Base-by-base conservation (phyloP, 169 alveolate species). In the Cryptosporidium felis region DNA sequence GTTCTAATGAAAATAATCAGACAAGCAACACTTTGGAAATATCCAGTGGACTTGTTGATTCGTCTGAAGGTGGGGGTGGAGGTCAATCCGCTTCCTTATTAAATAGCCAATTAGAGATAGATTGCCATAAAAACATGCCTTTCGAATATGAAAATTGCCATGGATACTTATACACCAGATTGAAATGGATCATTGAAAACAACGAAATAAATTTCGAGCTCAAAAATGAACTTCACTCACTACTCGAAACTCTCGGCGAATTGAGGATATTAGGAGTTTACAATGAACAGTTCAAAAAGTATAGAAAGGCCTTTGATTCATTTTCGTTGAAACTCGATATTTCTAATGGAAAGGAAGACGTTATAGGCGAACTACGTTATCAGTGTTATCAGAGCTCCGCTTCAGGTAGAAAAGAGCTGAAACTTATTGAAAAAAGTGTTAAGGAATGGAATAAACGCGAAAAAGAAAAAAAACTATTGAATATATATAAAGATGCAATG, bases 381-480 rank as follows among this genome's bases (percentile, higher is more conserved):
- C 61, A 49, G 18, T 53, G 74, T 41, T 74, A 38, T 49, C 85
- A 74, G 18, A 74, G 58, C 44, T 74, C 85, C 10, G 67, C 66
- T 14, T 74, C 85, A 12, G 67, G 85, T 18, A 74, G 85, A 38
- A 74, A 51, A 23, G 85, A 74, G 23, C 12, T 74, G 14, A 74
- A 53, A 56, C 30, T 74, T 1, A 53, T 74, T 49, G 85, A 74
- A 21, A 74, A 34, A 74, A 1, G 28, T 2, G 36, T 74, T 18
- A 74, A 74, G 30, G 85, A 74, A 21, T 74, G 53, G 53, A 74
- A 9, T 49, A 74, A 74, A 26, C 60, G 59, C 4, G 53, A 56
- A 18, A 28, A 42, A 36, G 85, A 74, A 74, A 49, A 42, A 6
- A 74, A 58, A 56, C 21, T 53, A 36, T 18, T 74, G 34, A 41